Evolutionary conservation across 257 asterid species (phyloP).

Genomic region (Henckelia pumila): DNA sequence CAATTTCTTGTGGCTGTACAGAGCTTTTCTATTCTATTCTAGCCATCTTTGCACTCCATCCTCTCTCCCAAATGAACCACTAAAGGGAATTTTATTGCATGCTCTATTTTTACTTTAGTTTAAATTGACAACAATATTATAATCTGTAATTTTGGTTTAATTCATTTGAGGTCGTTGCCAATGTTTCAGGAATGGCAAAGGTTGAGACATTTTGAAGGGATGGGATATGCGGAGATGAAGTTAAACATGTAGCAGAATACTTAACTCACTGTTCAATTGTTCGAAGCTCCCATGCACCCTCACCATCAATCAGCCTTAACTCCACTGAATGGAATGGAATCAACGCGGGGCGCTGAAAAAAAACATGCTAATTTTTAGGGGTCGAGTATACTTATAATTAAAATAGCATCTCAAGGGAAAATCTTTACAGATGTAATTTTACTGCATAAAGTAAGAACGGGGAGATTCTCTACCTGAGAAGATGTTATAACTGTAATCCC

Average conservation of each 20-base stretch:
- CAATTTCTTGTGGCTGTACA: slow-evolving; percentile 38
- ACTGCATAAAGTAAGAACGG: slow-evolving; percentile 14
- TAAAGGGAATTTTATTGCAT: slow-evolving; percentile 15
- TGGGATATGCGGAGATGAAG: slow-evolving; percentile 16
- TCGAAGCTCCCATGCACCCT: slow-evolving; percentile 99
- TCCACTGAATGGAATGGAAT: slow-evolving; percentile 92
- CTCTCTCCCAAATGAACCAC: slow-evolving; percentile 22
- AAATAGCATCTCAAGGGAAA: neutral
- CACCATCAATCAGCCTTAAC: slow-evolving; percentile 90
- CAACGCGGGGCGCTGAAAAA: slow-evolving; percentile 86
- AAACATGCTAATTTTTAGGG: neutral
- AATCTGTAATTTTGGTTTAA: slow-evolving; percentile 13
- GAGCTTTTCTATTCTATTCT: slow-evolving; percentile 23
- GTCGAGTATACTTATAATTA: neutral
- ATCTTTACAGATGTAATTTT: neutral
- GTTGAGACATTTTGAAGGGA: slow-evolving; percentile 9
- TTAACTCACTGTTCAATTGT: slow-evolving; percentile 55
- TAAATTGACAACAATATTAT: slow-evolving; percentile 30
- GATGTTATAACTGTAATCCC: slow-evolving; percentile 97
- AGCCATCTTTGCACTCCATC: slow-evolving; percentile 24
- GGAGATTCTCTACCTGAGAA: slow-evolving; percentile 63
- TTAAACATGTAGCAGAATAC: slow-evolving; percentile 17
- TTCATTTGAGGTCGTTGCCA: slow-evolving; percentile 10
- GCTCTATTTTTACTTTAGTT: slow-evolving; percentile 25
- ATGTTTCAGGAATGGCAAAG: neutral